phyloP scores from a whole-genome alignment of 176 grass and related monocot genomes.

The Aegilops longissima region DNA sequence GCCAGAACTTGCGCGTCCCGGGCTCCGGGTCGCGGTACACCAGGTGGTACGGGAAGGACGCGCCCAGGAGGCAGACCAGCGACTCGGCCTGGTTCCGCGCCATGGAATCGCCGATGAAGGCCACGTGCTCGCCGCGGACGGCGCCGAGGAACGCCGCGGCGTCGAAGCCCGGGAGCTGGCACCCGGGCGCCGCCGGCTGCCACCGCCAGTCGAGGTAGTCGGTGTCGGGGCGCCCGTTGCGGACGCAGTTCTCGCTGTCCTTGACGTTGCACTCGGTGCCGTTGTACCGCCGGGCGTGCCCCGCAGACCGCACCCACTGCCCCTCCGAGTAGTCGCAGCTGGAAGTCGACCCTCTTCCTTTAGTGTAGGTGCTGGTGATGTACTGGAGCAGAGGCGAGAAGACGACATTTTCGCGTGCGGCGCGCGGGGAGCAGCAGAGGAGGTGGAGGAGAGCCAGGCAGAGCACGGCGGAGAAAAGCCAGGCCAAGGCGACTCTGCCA shows the following conservation, averaged over 20 bases:
- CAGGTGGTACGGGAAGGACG: constrained; percentile 21
- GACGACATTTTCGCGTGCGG: no score
- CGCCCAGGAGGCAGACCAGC: constrained; percentile 28
- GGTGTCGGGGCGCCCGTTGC: constrained; percentile 41
- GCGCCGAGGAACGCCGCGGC: constrained; percentile 26
- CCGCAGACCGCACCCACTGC: constrained; percentile 40
- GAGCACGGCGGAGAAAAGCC: neutral
- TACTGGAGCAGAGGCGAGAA: neutral
- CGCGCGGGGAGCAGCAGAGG: constrained; percentile 4
- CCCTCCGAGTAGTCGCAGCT: constrained; percentile 44
- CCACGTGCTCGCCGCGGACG: constrained; percentile 21
- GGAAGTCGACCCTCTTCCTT: neutral
- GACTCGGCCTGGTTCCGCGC: constrained; percentile 50
- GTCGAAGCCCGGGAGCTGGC: constrained; percentile 23
- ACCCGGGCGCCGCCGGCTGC: constrained; percentile 22
- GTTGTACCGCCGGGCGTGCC: constrained; percentile 38
- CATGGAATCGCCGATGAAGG: constrained; percentile 49
- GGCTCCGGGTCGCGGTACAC: constrained; percentile 26
- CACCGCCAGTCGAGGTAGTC: constrained; percentile 49
- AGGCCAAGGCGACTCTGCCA: neutral
- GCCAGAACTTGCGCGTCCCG: constrained; percentile 34
- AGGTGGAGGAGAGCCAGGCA: constrained; percentile 25
- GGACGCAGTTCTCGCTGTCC: constrained; percentile 37
- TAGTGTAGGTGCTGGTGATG: neutral
- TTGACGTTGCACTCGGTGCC: constrained; percentile 42